Conservation (phyloP, 1,284 basidiomycete genomes). For the Naganishia liquefaciens region DNA sequence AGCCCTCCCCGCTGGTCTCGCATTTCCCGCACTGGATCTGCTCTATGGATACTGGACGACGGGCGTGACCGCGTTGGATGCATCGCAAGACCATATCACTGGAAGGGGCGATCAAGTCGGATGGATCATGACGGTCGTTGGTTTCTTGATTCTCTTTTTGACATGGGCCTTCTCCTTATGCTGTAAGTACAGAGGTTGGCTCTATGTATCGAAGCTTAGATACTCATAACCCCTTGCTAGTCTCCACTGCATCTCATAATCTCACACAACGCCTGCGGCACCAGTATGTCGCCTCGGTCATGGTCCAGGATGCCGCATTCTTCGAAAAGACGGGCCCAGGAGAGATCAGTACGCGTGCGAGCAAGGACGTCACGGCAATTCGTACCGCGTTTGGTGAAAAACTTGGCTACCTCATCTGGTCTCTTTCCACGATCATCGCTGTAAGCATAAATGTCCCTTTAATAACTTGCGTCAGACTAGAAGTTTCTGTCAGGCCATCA, state of each 20-base stretch:
- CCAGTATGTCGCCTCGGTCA: conserved; percentile 53
- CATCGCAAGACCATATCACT: conserved; percentile 35
- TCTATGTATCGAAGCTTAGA: neutral
- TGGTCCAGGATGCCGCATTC: conserved; percentile 70
- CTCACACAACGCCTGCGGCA: conserved; percentile 52
- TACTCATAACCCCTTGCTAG: conserved; percentile 28
- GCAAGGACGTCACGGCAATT: conserved; percentile 69
- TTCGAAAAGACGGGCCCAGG: conserved; percentile 95
- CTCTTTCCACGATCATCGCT: conserved; percentile 63
- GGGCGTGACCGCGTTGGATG: conserved; percentile 36
- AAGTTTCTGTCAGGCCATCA: conserved; percentile 37
- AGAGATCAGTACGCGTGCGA: conserved; percentile 91
- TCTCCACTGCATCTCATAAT: conserved; percentile 47
- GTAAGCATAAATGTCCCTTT: conserved; percentile 43
- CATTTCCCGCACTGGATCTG: conserved; percentile 40
- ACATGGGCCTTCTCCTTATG: conserved; percentile 43
- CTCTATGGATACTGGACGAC: conserved; percentile 41
- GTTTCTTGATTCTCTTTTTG: conserved; percentile 41
- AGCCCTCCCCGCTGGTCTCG: conserved; percentile 37
- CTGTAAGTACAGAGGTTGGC: conserved; percentile 36
- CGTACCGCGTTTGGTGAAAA: conserved; percentile 89
- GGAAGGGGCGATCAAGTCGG: conserved; percentile 41
- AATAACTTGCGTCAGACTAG: neutral
- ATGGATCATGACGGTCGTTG: conserved; percentile 50
- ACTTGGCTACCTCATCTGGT: conserved; percentile 60